A percentile compares a stretch with the other conserved stretches of the same genome.
phyloP scores from a whole-genome alignment of 1,139 yeast genomes.

The Saccharomyces pastorianus region DNA sequence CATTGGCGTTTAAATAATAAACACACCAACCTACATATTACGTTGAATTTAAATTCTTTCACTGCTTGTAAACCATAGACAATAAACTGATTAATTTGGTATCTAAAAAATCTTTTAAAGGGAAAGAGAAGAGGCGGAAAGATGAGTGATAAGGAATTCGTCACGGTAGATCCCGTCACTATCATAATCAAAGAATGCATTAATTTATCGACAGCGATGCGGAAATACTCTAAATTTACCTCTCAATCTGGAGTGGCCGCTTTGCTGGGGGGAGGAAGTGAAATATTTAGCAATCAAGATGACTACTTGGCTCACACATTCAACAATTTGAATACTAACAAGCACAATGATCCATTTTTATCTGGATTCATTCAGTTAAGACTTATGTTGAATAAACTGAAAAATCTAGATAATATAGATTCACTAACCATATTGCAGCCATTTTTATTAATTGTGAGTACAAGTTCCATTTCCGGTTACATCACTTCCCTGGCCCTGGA shows the following conservation, averaged over 20 bases:
- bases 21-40: background rate
- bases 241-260: slow-evolving; percentile 78
- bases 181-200: slow-evolving; percentile 85
- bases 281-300: slow-evolving; percentile 34
- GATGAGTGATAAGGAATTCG: background rate
- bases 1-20: background rate
- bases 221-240: slow-evolving; percentile 43
- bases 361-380: slow-evolving; percentile 73
- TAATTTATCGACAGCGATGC: slow-evolving; percentile 80
- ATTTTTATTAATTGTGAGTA: slow-evolving; percentile 73
- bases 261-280: slow-evolving; percentile 51
- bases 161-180: slow-evolving; percentile 64
- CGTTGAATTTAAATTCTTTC: background rate
- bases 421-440: slow-evolving; percentile 73
- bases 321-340: slow-evolving; percentile 22
- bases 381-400: slow-evolving; percentile 52
- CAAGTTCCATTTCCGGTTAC: slow-evolving; percentile 77
- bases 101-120: background rate
- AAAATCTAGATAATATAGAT: slow-evolving; percentile 50
- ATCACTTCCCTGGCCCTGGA: slow-evolving; percentile 77
- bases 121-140: background rate
- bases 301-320: slow-evolving; percentile 18
- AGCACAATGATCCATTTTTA: slow-evolving; percentile 51
- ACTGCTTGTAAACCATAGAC: background rate
- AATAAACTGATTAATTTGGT: background rate